phyloP scores from a whole-genome alignment of 1,284 basidiomycete species.

The Cutaneotrichosporon sp. region DNA sequence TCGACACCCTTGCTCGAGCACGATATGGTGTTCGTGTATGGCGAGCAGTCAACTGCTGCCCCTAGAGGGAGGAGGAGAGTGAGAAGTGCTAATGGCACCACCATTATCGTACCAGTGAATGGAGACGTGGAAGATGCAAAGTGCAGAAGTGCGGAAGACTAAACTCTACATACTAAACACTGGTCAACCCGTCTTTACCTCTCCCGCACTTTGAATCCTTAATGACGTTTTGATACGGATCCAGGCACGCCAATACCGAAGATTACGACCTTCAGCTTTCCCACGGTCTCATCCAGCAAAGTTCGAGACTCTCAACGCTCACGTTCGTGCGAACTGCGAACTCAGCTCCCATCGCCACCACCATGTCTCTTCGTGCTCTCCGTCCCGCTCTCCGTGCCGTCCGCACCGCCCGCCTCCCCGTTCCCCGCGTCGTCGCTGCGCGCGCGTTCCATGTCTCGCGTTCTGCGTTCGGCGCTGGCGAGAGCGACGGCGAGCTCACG shows the following conservation, averaged over 20 bases:
- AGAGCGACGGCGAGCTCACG: slow-evolving; percentile 66
- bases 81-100: not conserved
- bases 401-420: slow-evolving; percentile 21
- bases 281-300: not conserved
- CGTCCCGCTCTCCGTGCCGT: slow-evolving; percentile 35
- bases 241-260: not conserved
- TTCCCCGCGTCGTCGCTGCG: slow-evolving; percentile 18
- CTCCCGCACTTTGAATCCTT: not conserved
- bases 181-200: too few species aligned
- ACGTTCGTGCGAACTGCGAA: not conserved
- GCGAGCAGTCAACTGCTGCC: not conserved
- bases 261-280: not conserved
- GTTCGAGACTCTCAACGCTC: not conserved
- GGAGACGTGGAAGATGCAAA: not conserved
- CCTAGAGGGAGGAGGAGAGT: not conserved
- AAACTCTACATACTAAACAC: not conserved
- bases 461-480: slow-evolving; percentile 40
- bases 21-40: slow-evolving; percentile 26
- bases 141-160: not conserved
- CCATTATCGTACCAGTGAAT: not conserved
- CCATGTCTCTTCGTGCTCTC: slow-evolving; percentile 30
- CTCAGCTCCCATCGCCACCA: not conserved
- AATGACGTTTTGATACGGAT: not conserved
- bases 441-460: slow-evolving; percentile 42
- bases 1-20: slow-evolving; percentile 34